Evolutionary conservation across 1,284 basidiomycete species (phyloP).

Genomic region (Veloboletus limbatus): DNA sequence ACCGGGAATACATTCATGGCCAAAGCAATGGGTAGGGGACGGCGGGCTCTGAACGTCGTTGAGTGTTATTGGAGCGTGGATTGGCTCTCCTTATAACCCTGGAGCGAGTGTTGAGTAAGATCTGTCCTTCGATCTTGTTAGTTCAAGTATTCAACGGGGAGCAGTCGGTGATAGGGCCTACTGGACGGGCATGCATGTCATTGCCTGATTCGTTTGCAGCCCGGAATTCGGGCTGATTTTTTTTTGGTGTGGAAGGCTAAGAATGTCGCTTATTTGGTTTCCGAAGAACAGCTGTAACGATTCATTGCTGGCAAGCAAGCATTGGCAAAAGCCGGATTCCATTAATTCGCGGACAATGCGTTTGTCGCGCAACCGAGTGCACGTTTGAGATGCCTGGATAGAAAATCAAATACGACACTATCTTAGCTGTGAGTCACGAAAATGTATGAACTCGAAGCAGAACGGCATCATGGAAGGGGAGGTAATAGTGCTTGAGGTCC

Average conservation of each 20-base stretch:
- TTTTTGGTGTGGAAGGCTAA: constrained; percentile 32
- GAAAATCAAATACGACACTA: constrained; percentile 34
- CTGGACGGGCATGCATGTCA: constrained; percentile 23
- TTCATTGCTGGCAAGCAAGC: constrained; percentile 29
- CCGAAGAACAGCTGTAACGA: constrained; percentile 29
- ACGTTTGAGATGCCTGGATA: constrained; percentile 32
- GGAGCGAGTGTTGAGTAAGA: constrained; percentile 12
- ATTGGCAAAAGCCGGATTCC: constrained; percentile 34
- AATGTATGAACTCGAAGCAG: constrained; percentile 29
- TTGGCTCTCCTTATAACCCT: constrained; percentile 28
- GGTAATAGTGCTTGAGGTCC: constrained; percentile 33
- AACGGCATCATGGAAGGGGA: constrained; percentile 26
- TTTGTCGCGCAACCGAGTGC: constrained; percentile 22
- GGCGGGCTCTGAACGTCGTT: constrained; percentile 15
- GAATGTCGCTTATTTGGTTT: constrained; percentile 35
- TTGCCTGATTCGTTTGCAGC: constrained; percentile 34
- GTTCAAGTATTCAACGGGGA: constrained; percentile 17
- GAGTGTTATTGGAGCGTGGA: constrained; percentile 20
- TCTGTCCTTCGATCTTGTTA: constrained; percentile 28
- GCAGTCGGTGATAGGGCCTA: constrained; percentile 35
- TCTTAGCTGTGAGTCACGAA: constrained; percentile 29
- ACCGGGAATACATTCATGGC: constrained; percentile 67
- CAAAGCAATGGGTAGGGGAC: constrained; percentile 54
- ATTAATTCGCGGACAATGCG: constrained; percentile 34
- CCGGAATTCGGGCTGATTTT: constrained; percentile 12